Conservation (phyloP, 2,329 filamentous ascomycete genomes). For the Dothiorella sarmentorum region DNA sequence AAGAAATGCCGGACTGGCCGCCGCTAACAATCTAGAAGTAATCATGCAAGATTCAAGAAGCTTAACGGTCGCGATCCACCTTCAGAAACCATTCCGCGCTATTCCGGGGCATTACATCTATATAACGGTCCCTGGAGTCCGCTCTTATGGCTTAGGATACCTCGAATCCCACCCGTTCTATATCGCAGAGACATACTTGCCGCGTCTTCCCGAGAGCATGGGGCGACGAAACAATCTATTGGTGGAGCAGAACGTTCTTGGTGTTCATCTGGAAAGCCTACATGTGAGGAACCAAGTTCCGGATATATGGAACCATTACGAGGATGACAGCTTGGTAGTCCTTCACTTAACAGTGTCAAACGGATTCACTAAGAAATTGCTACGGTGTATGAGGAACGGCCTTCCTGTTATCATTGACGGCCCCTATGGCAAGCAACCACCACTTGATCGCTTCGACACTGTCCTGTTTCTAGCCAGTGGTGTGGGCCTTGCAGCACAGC, state of each 20-base stretch:
- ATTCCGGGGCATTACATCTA: not conserved
- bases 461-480: slow-evolving; percentile 20
- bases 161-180: not conserved
- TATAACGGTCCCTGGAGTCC: not conserved
- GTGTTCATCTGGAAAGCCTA: too few relatives aligned
- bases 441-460: slow-evolving; percentile 18
- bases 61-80: not conserved
- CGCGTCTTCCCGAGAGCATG: too few relatives aligned
- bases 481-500: slow-evolving; percentile 21
- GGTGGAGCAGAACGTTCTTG: too few relatives aligned
- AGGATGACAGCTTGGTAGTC: too few relatives aligned
- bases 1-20: not conserved
- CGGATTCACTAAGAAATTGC: slow-evolving; percentile 16
- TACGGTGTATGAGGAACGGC: not conserved
- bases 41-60: not conserved
- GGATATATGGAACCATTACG: too few relatives aligned
- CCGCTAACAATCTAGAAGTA: not conserved
- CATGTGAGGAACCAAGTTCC: too few relatives aligned
- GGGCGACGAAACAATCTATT: too few relatives aligned
- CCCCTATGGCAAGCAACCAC: slow-evolving; percentile 18
- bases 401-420: slow-evolving; percentile 19
- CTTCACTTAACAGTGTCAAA: slow-evolving; percentile 9
- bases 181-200: not conserved
- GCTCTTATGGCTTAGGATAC: not conserved
- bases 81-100: not conserved